Evolutionary conservation across 768 basidiomycete genomes (phyloP).

Genomic region (Cyclocybe cylindracea): DNA sequence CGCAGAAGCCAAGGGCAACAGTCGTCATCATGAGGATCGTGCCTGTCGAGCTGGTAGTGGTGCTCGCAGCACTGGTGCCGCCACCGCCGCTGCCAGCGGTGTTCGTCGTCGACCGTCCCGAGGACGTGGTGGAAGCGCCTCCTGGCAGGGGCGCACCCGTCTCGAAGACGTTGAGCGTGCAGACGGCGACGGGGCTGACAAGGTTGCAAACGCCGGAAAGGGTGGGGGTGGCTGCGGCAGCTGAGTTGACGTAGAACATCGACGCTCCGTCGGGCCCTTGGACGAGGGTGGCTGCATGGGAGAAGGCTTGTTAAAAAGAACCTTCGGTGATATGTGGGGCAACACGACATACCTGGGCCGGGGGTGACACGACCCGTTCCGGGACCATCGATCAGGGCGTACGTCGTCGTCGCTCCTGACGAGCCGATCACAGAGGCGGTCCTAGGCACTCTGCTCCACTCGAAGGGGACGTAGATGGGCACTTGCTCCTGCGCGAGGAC

Average conservation of each 20-base stretch:
- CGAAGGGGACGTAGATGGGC: constrained; percentile 23
- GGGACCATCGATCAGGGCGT: constrained; percentile 14
- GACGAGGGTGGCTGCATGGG: constrained; percentile 14
- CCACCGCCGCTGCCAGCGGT: background rate
- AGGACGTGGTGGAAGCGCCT: background rate
- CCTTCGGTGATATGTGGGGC: background rate
- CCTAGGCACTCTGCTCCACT: constrained; percentile 12
- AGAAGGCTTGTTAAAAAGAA: background rate
- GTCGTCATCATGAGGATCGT: constrained; percentile 9
- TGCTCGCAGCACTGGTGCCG: background rate
- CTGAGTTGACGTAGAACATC: constrained; percentile 15
- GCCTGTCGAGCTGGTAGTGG: background rate
- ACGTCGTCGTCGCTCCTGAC: constrained; percentile 15
- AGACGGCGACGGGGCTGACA: constrained; percentile 17
- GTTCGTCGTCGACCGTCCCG: background rate
- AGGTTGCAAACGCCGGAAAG: constrained; percentile 22
- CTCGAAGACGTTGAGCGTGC: constrained; percentile 20
- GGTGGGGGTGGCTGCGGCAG: constrained; percentile 8
- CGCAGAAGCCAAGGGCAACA: constrained; percentile 15
- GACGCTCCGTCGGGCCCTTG: constrained; percentile 12
- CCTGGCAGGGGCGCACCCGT: constrained; percentile 9
- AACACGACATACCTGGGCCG: constrained; percentile 15
- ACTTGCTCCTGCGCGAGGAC: constrained; percentile 13
- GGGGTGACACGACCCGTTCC: background rate
- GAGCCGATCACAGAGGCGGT: constrained; percentile 11